Evolutionary conservation across 1,284 basidiomycete genomes (phyloP), one percentile per base, ranked within the genome.

Genomic region (Ceratobasidium sp.): DNA sequence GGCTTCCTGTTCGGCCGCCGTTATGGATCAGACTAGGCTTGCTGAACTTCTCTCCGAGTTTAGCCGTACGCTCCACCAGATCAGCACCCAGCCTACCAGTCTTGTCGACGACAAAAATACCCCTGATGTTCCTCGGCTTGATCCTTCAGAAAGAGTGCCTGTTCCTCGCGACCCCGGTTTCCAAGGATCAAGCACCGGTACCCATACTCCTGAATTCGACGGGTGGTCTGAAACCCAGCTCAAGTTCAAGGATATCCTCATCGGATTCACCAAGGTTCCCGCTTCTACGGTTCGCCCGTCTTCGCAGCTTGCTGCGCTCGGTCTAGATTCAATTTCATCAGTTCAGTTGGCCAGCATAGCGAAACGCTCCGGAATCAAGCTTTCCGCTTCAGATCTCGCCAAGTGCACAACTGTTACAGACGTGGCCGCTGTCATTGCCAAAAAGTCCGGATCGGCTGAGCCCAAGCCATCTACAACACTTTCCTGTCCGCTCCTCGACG

Each of bases 261-360:
- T 56, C 17, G 31, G 27, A 32, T 68, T 68, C 17, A 56, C 65
- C 43, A 68, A 68, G 25, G 40, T 68, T 12, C 65, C 65, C 25
- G 32, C n/a, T 40, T 56, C 65, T n/a, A 45, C n/a, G 27, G 38
- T 68, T 32, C 53, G 20, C 15, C 65, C 65, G 25, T 68, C 42
- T 15, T 56, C 65, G 2, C 65, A 68, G 15, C 53, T 71, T 25
- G 70, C 57, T 35, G 77, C 82, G 5, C 74, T 85, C 5, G 84
- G 84, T 8, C 77, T 85, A n/a, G 84, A 85, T 72, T 85, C 84
- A 0, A 85, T 85, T 64, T 82, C 81, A 31, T 82, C 84, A 20
- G 83, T 85, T 49, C 81, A 81, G 69, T 76, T 85, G 20, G 78
- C 79, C 7, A 77, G 81, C 25, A 80, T 77, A 58, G 79, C 78